Base-by-base conservation (phyloP, 768 basidiomycete genomes). In the Fomitopsis serialis region DNA sequence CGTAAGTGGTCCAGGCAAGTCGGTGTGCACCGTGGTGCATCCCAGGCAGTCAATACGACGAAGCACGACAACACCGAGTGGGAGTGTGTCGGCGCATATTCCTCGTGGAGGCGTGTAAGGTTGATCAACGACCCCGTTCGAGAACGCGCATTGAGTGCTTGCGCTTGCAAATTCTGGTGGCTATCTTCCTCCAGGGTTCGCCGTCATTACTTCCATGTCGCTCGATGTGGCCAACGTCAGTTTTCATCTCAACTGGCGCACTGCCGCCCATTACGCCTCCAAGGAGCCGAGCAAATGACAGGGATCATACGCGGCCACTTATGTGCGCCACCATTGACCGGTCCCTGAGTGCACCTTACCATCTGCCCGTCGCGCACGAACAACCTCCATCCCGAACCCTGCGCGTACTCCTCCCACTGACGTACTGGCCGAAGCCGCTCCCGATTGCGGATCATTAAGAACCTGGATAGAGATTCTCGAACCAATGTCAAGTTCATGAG, bases 381-480 rank as follows among this genome's bases (percentile, higher is more conserved):
- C 15, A 8, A 35, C 34, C 37, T 19, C 19, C 6, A 15, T 40
- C 37, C 37, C 8, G 21, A 45, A 19, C 22, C 6, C 23, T n/a
- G 48, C 11, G 11, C 23, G 48, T 29, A 42, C 34, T 29, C 36
- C 40, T 40, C 48, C 11, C 36, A 22, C 40, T 43, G 40, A 52
- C 43, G 50, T 35, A 29, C 36, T 8, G 15, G 25, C 36, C 37
- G 42, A 43, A 42, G 5, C 11, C 42, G 21, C 15, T 53, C 52
- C 52, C 43, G 52, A 48, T 48, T 48, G 53, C 53, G 53, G 48
- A 54, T 54, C 53, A 42, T 43, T 32, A 19, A 43, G 50, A 43
- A 53, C 25, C 29, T 37, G 40, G 34, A 11, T 37, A 9, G 43
- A 29, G 50, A 32, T 44, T 35, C 27, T 52, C 50, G 42, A 52